phyloP scores from a whole-genome alignment of 164 flowering plant species.

The Nelumbo lutea region DNA sequence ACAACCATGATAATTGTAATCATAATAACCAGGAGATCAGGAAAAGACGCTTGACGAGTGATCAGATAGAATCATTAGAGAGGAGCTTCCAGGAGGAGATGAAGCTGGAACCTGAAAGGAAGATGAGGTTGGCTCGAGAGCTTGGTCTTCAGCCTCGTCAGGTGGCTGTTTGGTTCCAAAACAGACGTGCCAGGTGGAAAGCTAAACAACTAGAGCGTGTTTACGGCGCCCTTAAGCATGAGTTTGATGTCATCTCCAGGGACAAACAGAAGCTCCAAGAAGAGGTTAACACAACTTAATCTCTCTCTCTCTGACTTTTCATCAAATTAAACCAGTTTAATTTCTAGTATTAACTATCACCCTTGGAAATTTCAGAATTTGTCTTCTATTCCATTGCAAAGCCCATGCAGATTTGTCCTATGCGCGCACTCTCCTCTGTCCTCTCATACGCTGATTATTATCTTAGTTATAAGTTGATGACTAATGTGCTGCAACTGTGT shows the following conservation, averaged over 20 bases:
- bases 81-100: slow-evolving; percentile 57
- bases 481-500: background rate
- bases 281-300: slow-evolving; percentile 32
- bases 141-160: slow-evolving; percentile 76
- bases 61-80: slow-evolving; percentile 56
- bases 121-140: slow-evolving; percentile 62
- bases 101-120: slow-evolving; percentile 63
- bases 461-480: no score
- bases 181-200: slow-evolving; percentile 82
- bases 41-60: slow-evolving; percentile 50
- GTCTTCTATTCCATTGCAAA: no score
- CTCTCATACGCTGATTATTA: no score
- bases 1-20: background rate
- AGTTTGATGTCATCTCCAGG: slow-evolving; percentile 43
- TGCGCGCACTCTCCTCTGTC: no score
- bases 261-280: slow-evolving; percentile 69
- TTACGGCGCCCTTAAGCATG: slow-evolving; percentile 57
- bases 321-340: background rate
- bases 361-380: no score
- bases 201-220: slow-evolving; percentile 66
- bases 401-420: no score
- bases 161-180: slow-evolving; percentile 85
- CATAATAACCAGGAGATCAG: slow-evolving; percentile 15
- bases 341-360: background rate
- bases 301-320: background rate